Base-by-base conservation (phyloP, 140 eudicot genomes). In the Flaveria floridana region DNA sequence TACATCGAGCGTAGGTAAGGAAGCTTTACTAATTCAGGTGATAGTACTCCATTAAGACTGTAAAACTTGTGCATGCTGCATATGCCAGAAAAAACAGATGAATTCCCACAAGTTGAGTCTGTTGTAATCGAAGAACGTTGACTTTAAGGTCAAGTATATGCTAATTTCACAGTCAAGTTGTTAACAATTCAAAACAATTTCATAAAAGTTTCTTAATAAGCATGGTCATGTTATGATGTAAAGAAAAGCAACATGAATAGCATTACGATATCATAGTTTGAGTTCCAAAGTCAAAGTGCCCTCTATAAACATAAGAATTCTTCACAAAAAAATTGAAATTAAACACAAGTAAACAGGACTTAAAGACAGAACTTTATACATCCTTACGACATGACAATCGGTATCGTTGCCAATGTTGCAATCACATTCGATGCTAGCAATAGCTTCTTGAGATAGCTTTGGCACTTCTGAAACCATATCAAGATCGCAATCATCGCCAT, bases 1-100 rank as follows among this genome's bases (percentile, higher is more conserved):
- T 88, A 92, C 98, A 92, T 20, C 3, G 76, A 78, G 15, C 78
- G 80, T 56, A 92, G 88, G 81, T 89, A 85, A 16, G 88, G 95
- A 52, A 92, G 95, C 73, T 83, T 86, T 61, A 73, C 85, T 41
- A 90, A 72, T 37, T 82, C 87, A 12, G 87, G 82, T 51, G 98
- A 92, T 61, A 92, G 93, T 68, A 89, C 59, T 4, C 98, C 98
- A 37, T 90, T 87, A 73, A 92, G 97, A 80, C 78, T 90, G 51
- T 78, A 84, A 80, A 83, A 76, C 81, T 92, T 92, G 37, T 84
- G 82, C 20, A 80, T 80, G 41, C 98, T 92, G 85, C 89, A 91
- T 65, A 25, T 7, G 50, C 52, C 28, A 59, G 58, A 23, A 25
- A 48, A 73, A 46, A 12, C 6, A 75, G 67, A 77, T 41, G 55